Percentiles rank a stretch among this genome's conserved stretches.
phyloP scores from a whole-genome alignment of 2,329 filamentous ascomycete genomes.

The Neonectria neomacrospora region DNA sequence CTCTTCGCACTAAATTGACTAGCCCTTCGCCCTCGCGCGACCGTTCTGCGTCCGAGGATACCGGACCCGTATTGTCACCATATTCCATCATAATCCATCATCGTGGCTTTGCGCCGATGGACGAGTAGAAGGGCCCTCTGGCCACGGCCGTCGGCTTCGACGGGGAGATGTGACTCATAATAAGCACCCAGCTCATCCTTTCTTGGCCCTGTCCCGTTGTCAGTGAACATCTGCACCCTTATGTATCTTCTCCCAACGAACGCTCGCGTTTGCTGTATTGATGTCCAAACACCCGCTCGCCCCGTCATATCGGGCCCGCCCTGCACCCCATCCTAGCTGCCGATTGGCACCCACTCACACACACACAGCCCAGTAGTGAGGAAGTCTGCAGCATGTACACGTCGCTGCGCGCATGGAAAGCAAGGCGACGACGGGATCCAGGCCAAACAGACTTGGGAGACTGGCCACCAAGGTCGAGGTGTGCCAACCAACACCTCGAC shows the following conservation, averaged over 20 bases:
- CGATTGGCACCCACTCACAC: conserved; percentile 43
- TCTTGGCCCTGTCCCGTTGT: conserved; percentile 33
- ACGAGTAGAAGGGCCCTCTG: conserved; percentile 18
- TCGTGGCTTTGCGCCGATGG: conserved; percentile 6
- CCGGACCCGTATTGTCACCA: background rate
- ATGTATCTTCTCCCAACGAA: conserved; percentile 43
- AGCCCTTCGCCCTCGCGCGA: background rate
- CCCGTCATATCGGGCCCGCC: conserved; percentile 45
- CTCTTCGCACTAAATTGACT: background rate
- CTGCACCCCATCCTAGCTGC: conserved; percentile 39
- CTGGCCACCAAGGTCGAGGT: conserved; percentile 32
- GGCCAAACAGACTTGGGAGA: conserved; percentile 18
- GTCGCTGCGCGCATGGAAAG: conserved; percentile 35
- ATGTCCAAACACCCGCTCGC: conserved; percentile 46
- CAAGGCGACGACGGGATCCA: conserved; percentile 23
- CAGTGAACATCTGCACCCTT: conserved; percentile 34
- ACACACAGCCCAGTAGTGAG: conserved; percentile 33
- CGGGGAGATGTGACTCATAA: conserved; percentile 43
- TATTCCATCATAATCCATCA: background rate
- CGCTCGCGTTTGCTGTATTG: conserved; percentile 45
- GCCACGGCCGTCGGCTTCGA: conserved; percentile 28
- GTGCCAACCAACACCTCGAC: conserved; percentile 30
- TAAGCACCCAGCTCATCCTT: conserved; percentile 28
- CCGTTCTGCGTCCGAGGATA: conserved; percentile 12
- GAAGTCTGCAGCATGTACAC: conserved; percentile 28